Evolutionary conservation across 2,329 filamentous ascomycete genomes (phyloP), one percentile per base, ranked within the genome.

Genomic region (Aspergillus intermedius): DNA sequence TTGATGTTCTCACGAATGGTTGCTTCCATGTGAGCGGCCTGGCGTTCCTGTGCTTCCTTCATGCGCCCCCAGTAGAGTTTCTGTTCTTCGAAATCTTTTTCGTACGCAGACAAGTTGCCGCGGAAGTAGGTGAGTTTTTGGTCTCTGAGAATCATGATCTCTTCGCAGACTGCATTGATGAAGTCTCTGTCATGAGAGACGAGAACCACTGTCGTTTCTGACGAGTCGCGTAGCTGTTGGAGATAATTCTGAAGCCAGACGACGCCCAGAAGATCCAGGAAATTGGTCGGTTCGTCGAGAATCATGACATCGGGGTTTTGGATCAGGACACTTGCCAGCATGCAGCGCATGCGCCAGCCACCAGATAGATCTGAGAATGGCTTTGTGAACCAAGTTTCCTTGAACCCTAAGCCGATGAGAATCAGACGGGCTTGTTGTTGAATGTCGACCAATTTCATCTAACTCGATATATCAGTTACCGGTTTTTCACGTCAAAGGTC

Each of bases 121-220:
- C 84, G 82, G 67, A 93, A 93, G 48, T 85, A 85, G 2, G 81
- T 80, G 1, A 94, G 74, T 13, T 76, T 75, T 58, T 87, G 82
- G 49, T 91, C 84, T 25, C 83, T 82, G 17, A 94, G 71, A 30
- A 94, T 81, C 19, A 94, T 75, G 2, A 91, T 77, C 65, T 94
- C 86, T 51, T 82, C 77, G 7, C 85, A 89, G 53, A 89, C 84
- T 0, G 83, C 78, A 45, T 88, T 84, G 43, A 85, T 80, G 61
- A 95, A 94, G 55, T 87, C 84, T 13, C 88, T 80, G 64, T 95
- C 89, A 68, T 95, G 89, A 0, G 88, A 93, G 2, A 93, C 88
- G 1, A 93, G 73, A 13, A 94, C 74, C 1, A 93, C 75, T 0
- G 88, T 93, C 0, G 76, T 79, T 2, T 74, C 68, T 0, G 75